Evolutionary conservation across 371 early-diverging fungal genomes (phyloP), one percentile per base, ranked within the genome.

Genomic region (Rhizopus microsporus): DNA sequence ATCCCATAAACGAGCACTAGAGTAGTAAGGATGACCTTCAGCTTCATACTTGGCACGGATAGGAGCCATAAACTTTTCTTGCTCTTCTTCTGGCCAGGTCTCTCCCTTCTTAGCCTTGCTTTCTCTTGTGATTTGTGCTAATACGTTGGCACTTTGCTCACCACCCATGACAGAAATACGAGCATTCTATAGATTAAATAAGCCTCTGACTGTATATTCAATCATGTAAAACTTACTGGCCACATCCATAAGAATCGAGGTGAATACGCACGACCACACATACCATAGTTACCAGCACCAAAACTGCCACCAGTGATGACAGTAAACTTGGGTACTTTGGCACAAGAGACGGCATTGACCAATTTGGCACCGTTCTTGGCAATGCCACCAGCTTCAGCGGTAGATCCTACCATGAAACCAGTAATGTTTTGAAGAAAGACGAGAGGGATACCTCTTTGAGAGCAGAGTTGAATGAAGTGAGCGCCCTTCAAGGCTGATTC

Each of bases 161-260:
- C 98, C 98, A 57, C 98, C 98, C 98, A 98, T 98, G 23, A 98
- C 98, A 30, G 93, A 92, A 63, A 98, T 96, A 43, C 98, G 85
- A 31, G 95, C 88, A 65, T 92, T 89, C 83, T 83, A 67, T 15
- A 40, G 1, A 15, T 29, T 2, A 40, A 40, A 40, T 16, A 46
- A 37, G 45, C 23, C 23, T 23, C 23, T 23, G 23, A 23, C 23
- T 23, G 23, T 23, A 23, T 23, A 23, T 23, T 23, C 23, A 23
- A 23, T 23, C 23, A 23, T 23, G 34, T 51, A 30, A 32, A 30
- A 82, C 86, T 78, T 88, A 90, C 83, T 57, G 98, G 98, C 94
- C 95, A 98, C 88, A 93, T 93, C 92, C 93, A 98, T 67, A 98
- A 71, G 87, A 98, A 95, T 17, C 97, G 78, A 7, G 98, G 98